Conservation (phyloP, 495 filamentous ascomycete species). For the Penicillium angulare region DNA sequence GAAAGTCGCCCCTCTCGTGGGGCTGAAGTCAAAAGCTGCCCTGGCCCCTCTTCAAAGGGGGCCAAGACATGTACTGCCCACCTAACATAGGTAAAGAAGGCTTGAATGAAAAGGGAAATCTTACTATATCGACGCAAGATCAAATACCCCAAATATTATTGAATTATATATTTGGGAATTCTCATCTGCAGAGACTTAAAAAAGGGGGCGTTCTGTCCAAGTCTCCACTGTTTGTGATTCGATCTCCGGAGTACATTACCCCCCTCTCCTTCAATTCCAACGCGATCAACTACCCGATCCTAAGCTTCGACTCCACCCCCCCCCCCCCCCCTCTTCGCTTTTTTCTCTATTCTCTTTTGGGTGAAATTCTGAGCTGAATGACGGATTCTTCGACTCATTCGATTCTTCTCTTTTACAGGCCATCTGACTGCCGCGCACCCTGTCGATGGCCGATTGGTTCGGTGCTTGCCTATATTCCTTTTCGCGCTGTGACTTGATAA, state of each 20-base stretch:
- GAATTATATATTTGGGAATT: too few relatives aligned
- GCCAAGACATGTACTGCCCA: too few relatives aligned
- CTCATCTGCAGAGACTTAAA: not conserved
- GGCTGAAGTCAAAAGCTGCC: too few relatives aligned
- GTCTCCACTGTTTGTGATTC: not conserved
- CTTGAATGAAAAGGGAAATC: too few relatives aligned
- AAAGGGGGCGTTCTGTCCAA: not conserved
- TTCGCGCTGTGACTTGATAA: constrained; percentile 32
- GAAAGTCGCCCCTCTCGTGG: too few relatives aligned
- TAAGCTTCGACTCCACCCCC: constrained; percentile 26
- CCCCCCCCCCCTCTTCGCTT: constrained; percentile 31
- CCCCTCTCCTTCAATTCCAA: constrained; percentile 12
- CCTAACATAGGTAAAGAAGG: too few relatives aligned
- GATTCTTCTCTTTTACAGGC: constrained; percentile 12
- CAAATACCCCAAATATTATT: too few relatives aligned
- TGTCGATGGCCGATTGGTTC: constrained; percentile 39
- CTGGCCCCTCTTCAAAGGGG: too few relatives aligned
- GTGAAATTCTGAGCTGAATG: constrained; percentile 18
- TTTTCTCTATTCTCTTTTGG: not conserved
- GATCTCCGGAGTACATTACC: constrained; percentile 5
- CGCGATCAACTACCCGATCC: constrained; percentile 25
- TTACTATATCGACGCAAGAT: too few relatives aligned
- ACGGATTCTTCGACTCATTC: constrained; percentile 13
- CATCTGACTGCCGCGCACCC: constrained; percentile 29
- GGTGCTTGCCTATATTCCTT: constrained; percentile 30